Base-by-base conservation (phyloP, 2,329 filamentous ascomycete genomes). In the Aspergillus amoenus region DNA sequence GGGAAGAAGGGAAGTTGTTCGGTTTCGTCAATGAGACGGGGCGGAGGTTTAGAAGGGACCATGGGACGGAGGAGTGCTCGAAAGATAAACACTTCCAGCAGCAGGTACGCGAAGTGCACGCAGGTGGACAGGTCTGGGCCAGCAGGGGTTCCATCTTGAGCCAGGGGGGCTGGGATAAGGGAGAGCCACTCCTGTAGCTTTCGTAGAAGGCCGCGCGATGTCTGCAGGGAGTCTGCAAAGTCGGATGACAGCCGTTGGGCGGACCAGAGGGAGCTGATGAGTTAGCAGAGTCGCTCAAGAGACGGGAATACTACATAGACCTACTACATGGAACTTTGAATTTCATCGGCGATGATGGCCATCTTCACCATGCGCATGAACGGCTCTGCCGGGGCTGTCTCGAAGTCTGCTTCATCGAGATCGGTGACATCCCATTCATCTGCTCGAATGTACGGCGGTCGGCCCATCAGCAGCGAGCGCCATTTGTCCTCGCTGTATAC, bases 401-500 rank as follows among this genome's bases (percentile, higher is more conserved):
- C 43, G 44, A 73, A 73, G 50, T 73, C 70, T 0, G 58, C 60
- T 21, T 65, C 66, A 11, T 70, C 66, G 9, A 73, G 51, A 30
- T 70, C 64, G 42, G 64, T 65, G 12, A 73, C 69, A 40, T 72
- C 67, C 73, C 72, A 76, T 42, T 76, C 72, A 3, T 68, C 67
- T 0, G 56, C 55, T 4, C 67, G 66, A 24, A 76, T 72, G 47
- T 71, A 73, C 1, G 73, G 67, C 2, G 74, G 74, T 2, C 71
- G 66, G 0, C 74, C 74, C 56, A 68, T 61, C 6, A 75, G 64
- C n/a, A 77, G 54, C 9, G 68, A 68, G 4, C 68, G 64, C 69
- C 73, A 76, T 58, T 74, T 76, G 39, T 77, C 74, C 54, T 76
- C 70, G 15, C 69, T 60, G 47, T 75, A 77, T 5, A 76, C 61